Conservation (phyloP, 176 grass and related monocot genomes). For the Hyparrhenia diplandra region DNA sequence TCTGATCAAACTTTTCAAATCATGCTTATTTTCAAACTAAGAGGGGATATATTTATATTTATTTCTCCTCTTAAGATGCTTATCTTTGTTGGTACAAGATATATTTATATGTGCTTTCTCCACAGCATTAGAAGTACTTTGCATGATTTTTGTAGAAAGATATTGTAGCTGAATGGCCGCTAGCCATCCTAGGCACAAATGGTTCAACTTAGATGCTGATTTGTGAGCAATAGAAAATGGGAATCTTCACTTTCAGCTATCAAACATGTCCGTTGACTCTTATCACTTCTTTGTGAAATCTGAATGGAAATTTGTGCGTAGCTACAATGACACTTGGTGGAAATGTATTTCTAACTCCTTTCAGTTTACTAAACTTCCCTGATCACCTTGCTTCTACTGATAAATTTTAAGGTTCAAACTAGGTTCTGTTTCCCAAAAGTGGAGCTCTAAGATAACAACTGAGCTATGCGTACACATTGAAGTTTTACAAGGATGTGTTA, state of each 20-base stretch:
- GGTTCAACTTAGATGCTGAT: too few species aligned
- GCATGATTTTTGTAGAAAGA: slow-evolving; percentile 89
- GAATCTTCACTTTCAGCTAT: background rate
- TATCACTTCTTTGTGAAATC: background rate
- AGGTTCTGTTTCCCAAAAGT: background rate
- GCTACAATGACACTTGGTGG: background rate
- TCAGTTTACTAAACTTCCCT: background rate
- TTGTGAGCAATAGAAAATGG: too few species aligned
- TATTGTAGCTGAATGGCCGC: slow-evolving; percentile 45
- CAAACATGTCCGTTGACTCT: background rate
- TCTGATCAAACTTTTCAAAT: slow-evolving; percentile 65
- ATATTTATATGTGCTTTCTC: slow-evolving; percentile 22
- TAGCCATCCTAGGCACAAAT: too few species aligned
- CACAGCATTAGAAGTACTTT: slow-evolving; percentile 68
- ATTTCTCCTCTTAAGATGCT: slow-evolving; percentile 23
- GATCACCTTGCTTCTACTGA: background rate
- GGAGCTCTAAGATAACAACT: background rate
- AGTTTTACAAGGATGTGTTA: background rate
- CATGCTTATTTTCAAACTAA: slow-evolving; percentile 28
- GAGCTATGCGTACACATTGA: background rate
- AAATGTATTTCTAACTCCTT: background rate
- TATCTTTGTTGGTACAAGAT: background rate
- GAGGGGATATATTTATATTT: slow-evolving; percentile 40
- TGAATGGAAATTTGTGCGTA: background rate
- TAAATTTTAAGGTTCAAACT: background rate